These are phyloP conservation scores for Penicillium alfredii DNA, from an alignment of 495 filamentous ascomycete species.

Conservation along the genomic window DNA sequence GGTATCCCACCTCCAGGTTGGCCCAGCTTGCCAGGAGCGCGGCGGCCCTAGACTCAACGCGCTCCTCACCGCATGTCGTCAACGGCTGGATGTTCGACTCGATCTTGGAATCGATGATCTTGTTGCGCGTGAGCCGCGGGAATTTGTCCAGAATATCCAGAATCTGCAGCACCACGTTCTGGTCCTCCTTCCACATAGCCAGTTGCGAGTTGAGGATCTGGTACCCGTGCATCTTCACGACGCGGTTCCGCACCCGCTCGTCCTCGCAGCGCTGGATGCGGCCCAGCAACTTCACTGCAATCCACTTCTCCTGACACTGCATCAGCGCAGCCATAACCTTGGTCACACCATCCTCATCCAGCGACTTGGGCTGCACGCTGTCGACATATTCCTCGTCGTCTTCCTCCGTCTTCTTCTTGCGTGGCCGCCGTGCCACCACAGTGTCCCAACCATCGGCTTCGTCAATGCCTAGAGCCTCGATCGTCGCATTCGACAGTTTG, in stretches of 20 bases:
- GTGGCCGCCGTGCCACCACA: constrained; percentile 76
- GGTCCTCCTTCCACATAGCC: constrained; percentile 76
- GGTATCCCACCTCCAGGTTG: constrained; percentile 84
- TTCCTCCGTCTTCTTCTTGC: constrained; percentile 90
- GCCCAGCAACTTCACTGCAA: constrained; percentile 86
- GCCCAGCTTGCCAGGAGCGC: constrained; percentile 78
- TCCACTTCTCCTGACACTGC: constrained; percentile 99
- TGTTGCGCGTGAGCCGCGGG: constrained; percentile 90
- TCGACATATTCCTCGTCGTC: constrained; percentile 97
- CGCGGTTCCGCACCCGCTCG: constrained; percentile 78
- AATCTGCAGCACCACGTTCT: constrained; percentile 81
- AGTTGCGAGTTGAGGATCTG: constrained; percentile 85
- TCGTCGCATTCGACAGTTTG: constrained; percentile 81
- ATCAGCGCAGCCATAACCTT: constrained; percentile 98
- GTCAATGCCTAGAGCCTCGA: constrained; percentile 94
- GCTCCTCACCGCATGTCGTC: constrained; percentile 61
- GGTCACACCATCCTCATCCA: constrained; percentile 84
- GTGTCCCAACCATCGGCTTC: constrained; percentile 90
- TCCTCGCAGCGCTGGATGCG: constrained; percentile 89
- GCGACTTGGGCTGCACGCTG: constrained; percentile 72
- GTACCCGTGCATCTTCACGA: constrained; percentile 96
- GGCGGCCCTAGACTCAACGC: constrained; percentile 64
- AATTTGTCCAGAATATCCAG: constrained; percentile 85
- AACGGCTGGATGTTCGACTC: constrained; percentile 74
- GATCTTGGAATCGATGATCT: constrained; percentile 94